Percentiles rank a stretch among this genome's conserved stretches.
Evolutionary conservation across 2,329 filamentous ascomycete species (phyloP).

Genomic region (Cladosporium sp.): DNA sequence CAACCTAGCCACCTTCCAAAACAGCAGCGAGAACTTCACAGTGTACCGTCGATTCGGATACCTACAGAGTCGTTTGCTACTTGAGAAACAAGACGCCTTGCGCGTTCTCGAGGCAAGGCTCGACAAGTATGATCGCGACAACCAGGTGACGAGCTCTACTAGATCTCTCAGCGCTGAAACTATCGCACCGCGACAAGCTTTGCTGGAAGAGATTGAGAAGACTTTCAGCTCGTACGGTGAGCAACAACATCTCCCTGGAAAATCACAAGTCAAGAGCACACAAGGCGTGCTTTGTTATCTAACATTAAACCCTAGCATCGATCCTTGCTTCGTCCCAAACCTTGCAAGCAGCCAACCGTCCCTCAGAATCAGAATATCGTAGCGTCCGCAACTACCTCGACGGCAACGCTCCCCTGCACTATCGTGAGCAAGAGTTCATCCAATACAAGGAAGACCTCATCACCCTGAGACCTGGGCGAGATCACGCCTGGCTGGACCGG

Average conservation of each 20-base stretch:
- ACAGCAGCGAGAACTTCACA: constrained; percentile 39
- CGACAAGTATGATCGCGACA: neutral
- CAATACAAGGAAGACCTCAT: constrained; percentile 39
- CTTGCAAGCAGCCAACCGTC: neutral
- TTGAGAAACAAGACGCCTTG: constrained; percentile 30
- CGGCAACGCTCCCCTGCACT: constrained; percentile 22
- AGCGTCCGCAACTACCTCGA: constrained; percentile 11
- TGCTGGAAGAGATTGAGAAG: constrained; percentile 11
- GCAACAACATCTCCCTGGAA: too few species aligned
- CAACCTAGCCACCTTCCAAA: constrained; percentile 35
- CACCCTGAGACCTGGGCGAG: constrained; percentile 35
- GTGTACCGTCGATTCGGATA: constrained; percentile 41
- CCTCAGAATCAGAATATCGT: neutral
- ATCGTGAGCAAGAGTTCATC: constrained; percentile 31
- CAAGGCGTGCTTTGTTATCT: too few species aligned
- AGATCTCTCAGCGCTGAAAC: constrained; percentile 15
- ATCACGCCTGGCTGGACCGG: constrained; percentile 39
- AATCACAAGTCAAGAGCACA: too few species aligned
- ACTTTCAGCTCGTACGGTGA: constrained; percentile 15
- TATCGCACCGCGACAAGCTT: neutral
- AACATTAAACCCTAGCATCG: too few species aligned
- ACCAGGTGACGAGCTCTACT: neutral
- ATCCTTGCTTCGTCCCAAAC: neutral
- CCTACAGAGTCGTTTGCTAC: constrained; percentile 36
- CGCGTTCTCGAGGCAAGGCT: constrained; percentile 22